Evolutionary conservation across 2,329 filamentous ascomycete species (phyloP), one percentile per base, ranked within the genome.

Genomic region (Cordyceps militaris): DNA sequence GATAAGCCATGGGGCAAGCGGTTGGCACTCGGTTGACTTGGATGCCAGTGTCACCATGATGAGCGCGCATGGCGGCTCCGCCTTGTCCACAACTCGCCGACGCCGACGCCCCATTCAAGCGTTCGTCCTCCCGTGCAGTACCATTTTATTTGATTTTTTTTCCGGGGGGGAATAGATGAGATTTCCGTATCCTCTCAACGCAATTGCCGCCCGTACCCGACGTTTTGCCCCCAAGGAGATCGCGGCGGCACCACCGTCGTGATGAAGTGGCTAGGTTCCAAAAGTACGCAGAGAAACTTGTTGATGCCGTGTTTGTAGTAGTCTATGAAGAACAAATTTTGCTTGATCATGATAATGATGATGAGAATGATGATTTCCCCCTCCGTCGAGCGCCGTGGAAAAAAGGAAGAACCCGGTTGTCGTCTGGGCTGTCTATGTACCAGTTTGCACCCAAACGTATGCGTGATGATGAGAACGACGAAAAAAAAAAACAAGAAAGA

Each of bases 211-310:
- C n/a, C n/a, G n/a, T n/a, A n/a, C n/a, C n/a, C n/a, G n/a, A n/a
- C n/a, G 48, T 97, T 96, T 70, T 91, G 91, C 0, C n/a, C n/a
- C n/a, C 87, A 86, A 1, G 81, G 87, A 0, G 97, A 97, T 69
- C 82, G 83, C 40, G 78, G 79, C 42, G 86, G 90, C 4, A 91
- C 91, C 28, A 80, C 93, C 71, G 79, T 80, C 4, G 94, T 95
- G 56, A 94, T 96, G 88, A 82, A 79, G 69, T 82, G 75, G 62
- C 74, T 97, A n/a, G n/a, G 64, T 74, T 89, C 28, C 74, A 74
- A 43, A 95, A 91, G 67, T 96, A 96, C 71, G 84, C 43, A 34
- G 40, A 14, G 9, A 49, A n/a, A 49, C 1, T 6, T 3, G 9
- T 28, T 11, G 9, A 21, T 38, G 28, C 13, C 16, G 16, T 38